Evolutionary conservation across 2,329 filamentous ascomycete species (phyloP), one percentile per base, ranked within the genome.

Genomic region (Cadophora sp.): DNA sequence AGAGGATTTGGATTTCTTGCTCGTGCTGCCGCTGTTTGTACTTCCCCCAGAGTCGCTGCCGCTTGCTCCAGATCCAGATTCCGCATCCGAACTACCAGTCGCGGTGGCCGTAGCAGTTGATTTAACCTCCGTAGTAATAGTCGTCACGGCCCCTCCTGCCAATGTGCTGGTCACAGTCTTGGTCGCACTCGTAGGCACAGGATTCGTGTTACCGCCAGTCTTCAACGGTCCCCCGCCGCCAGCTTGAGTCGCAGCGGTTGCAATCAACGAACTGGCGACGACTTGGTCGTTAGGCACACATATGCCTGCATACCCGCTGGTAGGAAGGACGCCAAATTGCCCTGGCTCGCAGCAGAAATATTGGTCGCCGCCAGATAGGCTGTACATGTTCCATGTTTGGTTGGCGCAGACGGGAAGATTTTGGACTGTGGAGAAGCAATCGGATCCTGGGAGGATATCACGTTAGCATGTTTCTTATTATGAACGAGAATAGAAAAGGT

Each of bases 291-390:
- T 18, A 1, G 62, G 62, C 0, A 43, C 48, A 22, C 66, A 68
- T 9, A 68, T 43, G 13, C 66, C 66, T 1, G 62, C 59, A 18
- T 65, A 65, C 4, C 66, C 66, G 0, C 30, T 27, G 8, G 59
- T 18, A 4, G 67, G 67, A 2, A 68, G 50, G n/a, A 66, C 64
- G 5, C 67, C 67, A n/a, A 53, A 64, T 43, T 68, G 67, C 16
- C 64, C 67, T 3, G 59, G 60, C 33, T 66, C 64, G 39, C 67
- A 68, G 67, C 67, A 68, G 60, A 66, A 68, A 13, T 24, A 63
- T 50, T 27, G 56, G 18, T 24, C 27, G 6, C 8, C 11, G n/a
- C 20, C 45, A n/a, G n/a, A n/a, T n/a, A 64, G 27, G 16, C 36
- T 20, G 20, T 68, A 68, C 61, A 68, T 64, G 27, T 61, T 64